Conservation (phyloP, 129 eudicot species). For the Scalesia atractyloides region DNA sequence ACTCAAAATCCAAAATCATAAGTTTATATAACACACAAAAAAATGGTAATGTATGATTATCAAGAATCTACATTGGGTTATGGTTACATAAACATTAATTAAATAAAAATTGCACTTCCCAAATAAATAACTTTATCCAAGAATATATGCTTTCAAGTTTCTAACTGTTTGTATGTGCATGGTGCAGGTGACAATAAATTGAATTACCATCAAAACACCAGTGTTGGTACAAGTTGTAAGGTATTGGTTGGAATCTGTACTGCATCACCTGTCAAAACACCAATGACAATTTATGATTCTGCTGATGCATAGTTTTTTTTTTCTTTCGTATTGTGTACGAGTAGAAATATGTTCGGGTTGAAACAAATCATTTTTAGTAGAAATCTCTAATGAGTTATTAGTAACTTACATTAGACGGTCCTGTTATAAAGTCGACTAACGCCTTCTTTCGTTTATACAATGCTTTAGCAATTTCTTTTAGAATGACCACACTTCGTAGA, state of each 20-base stretch:
- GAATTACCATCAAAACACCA: too few relatives aligned
- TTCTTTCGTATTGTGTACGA: neutral
- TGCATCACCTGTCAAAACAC: conserved; percentile 1
- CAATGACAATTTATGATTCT: neutral
- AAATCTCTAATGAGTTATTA: neutral
- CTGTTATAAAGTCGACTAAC: neutral
- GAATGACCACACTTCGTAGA: neutral
- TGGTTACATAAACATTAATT: conserved; percentile 15
- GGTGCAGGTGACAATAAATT: conserved; percentile 8
- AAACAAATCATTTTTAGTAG: neutral
- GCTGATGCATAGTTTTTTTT: neutral
- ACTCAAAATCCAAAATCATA: conserved; percentile 25
- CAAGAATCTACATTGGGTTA: conserved; percentile 43
- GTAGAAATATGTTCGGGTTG: neutral
- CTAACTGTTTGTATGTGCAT: neutral
- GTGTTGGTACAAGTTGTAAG: conserved; percentile 6
- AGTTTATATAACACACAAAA: conserved; percentile 26
- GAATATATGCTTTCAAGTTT: conserved; percentile 19
- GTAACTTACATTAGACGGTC: neutral
- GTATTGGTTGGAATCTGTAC: neutral
- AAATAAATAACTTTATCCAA: conserved; percentile 17
- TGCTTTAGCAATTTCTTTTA: neutral
- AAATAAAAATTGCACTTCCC: conserved; percentile 12
- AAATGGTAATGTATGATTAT: conserved; percentile 16
- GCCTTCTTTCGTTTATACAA: neutral